Conservation (phyloP, 345 rosid species). For the Eutrema japonicum region DNA sequence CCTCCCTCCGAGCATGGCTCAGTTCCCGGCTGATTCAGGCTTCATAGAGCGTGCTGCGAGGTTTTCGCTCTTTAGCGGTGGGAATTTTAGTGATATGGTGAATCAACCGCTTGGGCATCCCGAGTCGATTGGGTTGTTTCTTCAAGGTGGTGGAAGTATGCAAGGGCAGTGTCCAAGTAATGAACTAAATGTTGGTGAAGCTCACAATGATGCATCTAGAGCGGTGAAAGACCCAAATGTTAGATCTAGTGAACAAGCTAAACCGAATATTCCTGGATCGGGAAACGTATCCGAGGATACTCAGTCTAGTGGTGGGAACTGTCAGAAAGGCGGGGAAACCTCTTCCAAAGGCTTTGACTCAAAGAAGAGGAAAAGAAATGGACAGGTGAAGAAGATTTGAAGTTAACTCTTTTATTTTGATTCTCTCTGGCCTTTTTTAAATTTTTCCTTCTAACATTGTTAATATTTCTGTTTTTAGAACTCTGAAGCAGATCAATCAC, state of each 20-base stretch:
- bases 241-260: constrained; percentile 59
- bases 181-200: constrained; percentile 53
- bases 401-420: constrained; percentile 18
- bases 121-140: constrained; percentile 61
- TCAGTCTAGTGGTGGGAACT: constrained; percentile 73
- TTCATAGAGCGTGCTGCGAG: constrained; percentile 97
- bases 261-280: constrained; percentile 64
- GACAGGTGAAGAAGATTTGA: constrained; percentile 51
- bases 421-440: neutral
- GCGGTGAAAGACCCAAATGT: constrained; percentile 53
- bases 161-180: constrained; percentile 60
- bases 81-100: constrained; percentile 71
- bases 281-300: constrained; percentile 83
- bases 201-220: constrained; percentile 57
- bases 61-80: constrained; percentile 80
- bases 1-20: constrained; percentile 72
- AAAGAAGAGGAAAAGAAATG: constrained; percentile 81
- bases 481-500: constrained; percentile 52
- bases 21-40: constrained; percentile 87
- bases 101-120: constrained; percentile 60
- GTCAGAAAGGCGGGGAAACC: constrained; percentile 56
- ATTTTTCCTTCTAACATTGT: neutral
- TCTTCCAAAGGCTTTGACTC: constrained; percentile 56
- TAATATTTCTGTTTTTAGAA: constrained; percentile 49
- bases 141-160: constrained; percentile 58